Percentiles rank a stretch among this genome's conserved stretches.
These are phyloP conservation scores for Didymella pomorum DNA, from an alignment of 2,329 filamentous ascomycete species.

Conservation along the genomic window DNA sequence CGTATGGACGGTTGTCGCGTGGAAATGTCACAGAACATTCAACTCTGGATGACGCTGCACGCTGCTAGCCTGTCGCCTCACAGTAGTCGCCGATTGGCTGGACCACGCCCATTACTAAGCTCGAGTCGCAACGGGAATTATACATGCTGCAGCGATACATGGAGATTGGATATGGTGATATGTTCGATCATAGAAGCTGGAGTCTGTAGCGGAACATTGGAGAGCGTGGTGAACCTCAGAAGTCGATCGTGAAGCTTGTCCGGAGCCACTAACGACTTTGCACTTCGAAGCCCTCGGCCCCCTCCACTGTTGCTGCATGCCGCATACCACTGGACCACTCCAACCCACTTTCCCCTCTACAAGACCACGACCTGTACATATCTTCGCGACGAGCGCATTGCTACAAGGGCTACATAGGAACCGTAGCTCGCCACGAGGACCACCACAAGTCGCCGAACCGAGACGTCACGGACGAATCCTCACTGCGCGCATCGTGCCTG, in stretches of 20 bases:
- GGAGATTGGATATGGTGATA: too few species aligned
- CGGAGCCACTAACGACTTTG: neutral
- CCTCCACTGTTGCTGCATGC: neutral
- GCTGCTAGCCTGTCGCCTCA: neutral
- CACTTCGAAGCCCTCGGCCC: conserved; percentile 4
- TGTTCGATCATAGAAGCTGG: neutral
- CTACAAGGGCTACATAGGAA: neutral
- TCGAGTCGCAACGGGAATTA: too few species aligned
- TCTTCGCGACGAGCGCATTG: neutral
- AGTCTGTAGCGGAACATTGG: neutral
- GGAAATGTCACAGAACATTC: neutral
- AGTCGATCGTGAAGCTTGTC: neutral
- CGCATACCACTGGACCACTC: neutral
- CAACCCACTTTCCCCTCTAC: neutral
- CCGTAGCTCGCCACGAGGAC: conserved; percentile 17
- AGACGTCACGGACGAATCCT: conserved; percentile 9
- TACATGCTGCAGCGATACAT: too few species aligned
- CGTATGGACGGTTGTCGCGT: conserved; percentile 1
- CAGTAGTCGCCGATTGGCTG: conserved; percentile 5
- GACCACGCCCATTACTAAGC: neutral
- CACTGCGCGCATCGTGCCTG: neutral
- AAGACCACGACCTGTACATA: neutral
- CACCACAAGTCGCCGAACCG: conserved; percentile 33
- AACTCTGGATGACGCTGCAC: neutral
- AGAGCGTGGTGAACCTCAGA: neutral